phyloP scores from a whole-genome alignment of 202 grass and related monocot genomes.

The Alloteropsis angusta region DNA sequence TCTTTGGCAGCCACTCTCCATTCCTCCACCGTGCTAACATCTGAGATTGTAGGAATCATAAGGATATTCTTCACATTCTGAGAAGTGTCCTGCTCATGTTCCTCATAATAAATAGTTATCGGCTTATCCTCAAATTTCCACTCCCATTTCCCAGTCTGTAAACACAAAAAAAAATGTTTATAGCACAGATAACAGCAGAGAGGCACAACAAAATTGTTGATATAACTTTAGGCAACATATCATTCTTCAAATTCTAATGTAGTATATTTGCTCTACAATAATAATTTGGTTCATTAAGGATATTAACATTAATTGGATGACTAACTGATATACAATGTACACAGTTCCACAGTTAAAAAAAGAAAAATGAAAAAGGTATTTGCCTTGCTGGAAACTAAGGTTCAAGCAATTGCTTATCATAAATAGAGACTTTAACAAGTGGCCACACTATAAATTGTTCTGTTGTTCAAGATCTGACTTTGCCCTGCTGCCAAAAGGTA shows the following conservation, averaged over 20 bases:
- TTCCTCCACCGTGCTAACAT: conserved; percentile 94
- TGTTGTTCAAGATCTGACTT: background rate
- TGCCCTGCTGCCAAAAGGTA: background rate
- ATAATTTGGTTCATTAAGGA: background rate
- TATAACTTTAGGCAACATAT: background rate
- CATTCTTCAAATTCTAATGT: background rate
- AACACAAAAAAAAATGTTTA: conserved; percentile 22
- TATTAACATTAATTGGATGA: background rate
- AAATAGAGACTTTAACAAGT: background rate
- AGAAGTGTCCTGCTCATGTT: conserved; percentile 37
- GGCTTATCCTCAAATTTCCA: conserved; percentile 66
- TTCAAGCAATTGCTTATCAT: background rate
- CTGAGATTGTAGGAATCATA: conserved; percentile 94
- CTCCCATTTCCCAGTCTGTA: conserved; percentile 83
- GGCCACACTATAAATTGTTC: background rate
- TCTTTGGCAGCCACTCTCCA: conserved; percentile 73
- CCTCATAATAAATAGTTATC: conserved; percentile 74
- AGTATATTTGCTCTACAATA: background rate
- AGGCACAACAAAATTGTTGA: conserved; percentile 8
- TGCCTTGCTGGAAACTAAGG: background rate
- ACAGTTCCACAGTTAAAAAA: background rate
- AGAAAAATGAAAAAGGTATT: background rate
- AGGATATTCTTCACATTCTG: conserved; percentile 70
- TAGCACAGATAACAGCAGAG: background rate
- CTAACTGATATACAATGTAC: background rate